phyloP scores from a whole-genome alignment of 257 asterid genomes.

The Leptodermis oblonga region DNA sequence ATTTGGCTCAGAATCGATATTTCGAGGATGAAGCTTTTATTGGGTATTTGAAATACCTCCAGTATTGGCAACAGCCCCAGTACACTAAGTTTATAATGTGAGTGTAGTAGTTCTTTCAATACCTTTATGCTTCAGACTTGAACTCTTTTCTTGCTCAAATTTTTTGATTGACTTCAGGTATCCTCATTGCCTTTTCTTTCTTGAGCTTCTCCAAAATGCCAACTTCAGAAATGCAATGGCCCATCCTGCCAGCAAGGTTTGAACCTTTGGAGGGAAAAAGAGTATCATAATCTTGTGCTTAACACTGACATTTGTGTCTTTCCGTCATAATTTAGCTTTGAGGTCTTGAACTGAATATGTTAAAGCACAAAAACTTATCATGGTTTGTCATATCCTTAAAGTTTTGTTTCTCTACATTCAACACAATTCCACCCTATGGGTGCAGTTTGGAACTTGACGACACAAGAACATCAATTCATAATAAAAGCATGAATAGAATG shows the following conservation, averaged over 20 bases:
- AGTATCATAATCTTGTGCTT: background rate
- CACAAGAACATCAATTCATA: background rate
- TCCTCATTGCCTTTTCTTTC: constrained; percentile 92
- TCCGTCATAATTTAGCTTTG: constrained; percentile 1
- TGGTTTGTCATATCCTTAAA: background rate
- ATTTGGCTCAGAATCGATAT: constrained; percentile 94
- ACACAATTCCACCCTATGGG: background rate
- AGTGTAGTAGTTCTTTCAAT: constrained; percentile 15
- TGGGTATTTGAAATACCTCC: constrained; percentile 90
- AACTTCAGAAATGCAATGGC: constrained; percentile 92
- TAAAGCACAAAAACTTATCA: background rate
- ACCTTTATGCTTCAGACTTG: background rate
- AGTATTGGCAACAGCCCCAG: constrained; percentile 91
- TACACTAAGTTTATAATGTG: constrained; percentile 82
- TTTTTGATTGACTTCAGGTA: constrained; percentile 45
- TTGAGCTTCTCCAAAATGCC: constrained; percentile 81
- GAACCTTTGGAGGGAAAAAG: background rate
- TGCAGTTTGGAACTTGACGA: background rate
- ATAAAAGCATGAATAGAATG: background rate
- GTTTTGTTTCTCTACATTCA: background rate
- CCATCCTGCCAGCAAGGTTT: constrained; percentile 90
- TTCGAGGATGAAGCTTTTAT: constrained; percentile 92
- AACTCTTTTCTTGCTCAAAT: background rate
- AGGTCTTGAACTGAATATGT: background rate
- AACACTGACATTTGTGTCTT: background rate